Base-by-base conservation (phyloP, 352 stramenopile genomes). In the Phytophthora citricola region DNA sequence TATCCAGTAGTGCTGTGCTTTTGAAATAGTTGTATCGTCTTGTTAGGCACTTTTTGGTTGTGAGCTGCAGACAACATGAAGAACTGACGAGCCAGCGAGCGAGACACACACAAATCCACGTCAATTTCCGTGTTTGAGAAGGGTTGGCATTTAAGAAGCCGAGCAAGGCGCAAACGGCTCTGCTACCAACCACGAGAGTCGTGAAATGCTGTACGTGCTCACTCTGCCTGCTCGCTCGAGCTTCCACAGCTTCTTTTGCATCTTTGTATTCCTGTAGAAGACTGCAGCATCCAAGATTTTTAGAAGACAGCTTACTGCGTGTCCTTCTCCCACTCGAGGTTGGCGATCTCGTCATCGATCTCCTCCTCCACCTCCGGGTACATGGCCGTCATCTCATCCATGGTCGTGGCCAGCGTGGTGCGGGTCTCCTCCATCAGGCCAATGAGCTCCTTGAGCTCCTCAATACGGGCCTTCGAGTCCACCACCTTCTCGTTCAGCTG, bases 281-380 rank as follows among this genome's bases (percentile, higher is more conserved):
- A 24, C 32, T 58, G 34, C 22, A 60, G 48, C 38, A 22, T 53
- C 29, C n/a, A 56, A 60, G 26, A 60, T 50, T 62, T 48, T 20
- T 38, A 53, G 26, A 34, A 31, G 43, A 29, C 29, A 49, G 27
- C 46, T 90, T 92, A 92, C 73, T 93, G 82, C 62, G 78, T 85
- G 80, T 96, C 88, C 83, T 96, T 96, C 69, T 93, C 85, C 86
- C 87, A 96, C 73, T 96, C 87, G 71, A 90, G 86, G 71, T 90
- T 90, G 69, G 85, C 84, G 71, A 95, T 96, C 73, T 96, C 89
- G 54, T 94, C 83, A 58, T 95, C 83, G 65, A 95, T 95, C 74
- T 95, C 89, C 31, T 94, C 85, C 59, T 73, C 71, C 38, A 95
- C 80, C 59, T 94, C 86, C 44, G 89, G 89, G 79, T 95, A 93